phyloP scores from a whole-genome alignment of 768 basidiomycete species.

The Mycena epipterygia region DNA sequence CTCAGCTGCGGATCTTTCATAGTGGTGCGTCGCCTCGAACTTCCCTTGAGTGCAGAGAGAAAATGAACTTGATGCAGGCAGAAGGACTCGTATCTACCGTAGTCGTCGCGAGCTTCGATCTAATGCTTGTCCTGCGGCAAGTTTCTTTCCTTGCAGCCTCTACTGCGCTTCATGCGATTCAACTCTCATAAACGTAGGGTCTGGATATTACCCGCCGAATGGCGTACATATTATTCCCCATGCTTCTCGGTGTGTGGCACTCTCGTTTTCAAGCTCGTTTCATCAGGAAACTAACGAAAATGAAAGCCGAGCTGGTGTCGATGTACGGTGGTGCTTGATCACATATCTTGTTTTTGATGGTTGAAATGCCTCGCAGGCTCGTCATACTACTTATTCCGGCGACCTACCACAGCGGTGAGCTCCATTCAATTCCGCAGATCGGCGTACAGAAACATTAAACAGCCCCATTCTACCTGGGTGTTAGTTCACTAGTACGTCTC shows the following conservation, averaged over 20 bases:
- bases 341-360: too few species aligned
- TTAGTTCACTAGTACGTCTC: constrained; percentile 14
- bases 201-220: constrained; percentile 24
- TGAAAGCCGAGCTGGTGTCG: constrained; percentile 4
- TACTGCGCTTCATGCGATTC: not conserved
- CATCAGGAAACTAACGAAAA: not conserved
- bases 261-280: not conserved
- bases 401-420: not conserved
- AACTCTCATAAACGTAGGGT: too few species aligned
- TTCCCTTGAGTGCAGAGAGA: not conserved
- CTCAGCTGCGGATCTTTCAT: constrained; percentile 5
- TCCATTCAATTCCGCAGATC: not conserved
- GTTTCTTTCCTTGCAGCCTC: not conserved
- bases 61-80: not conserved
- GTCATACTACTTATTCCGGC: constrained; percentile 13
- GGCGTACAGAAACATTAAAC: not conserved
- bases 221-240: constrained; percentile 4
- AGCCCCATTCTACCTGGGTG: constrained; percentile 18
- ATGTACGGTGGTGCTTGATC: not conserved
- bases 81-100: constrained; percentile 8
- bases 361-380: not conserved
- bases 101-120: not conserved
- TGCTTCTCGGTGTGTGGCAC: constrained; percentile 14
- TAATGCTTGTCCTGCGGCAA: constrained; percentile 7
- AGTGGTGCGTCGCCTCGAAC: not conserved